Base-by-base conservation (phyloP, 768 basidiomycete genomes). In the Chlorophyllum brunneum region DNA sequence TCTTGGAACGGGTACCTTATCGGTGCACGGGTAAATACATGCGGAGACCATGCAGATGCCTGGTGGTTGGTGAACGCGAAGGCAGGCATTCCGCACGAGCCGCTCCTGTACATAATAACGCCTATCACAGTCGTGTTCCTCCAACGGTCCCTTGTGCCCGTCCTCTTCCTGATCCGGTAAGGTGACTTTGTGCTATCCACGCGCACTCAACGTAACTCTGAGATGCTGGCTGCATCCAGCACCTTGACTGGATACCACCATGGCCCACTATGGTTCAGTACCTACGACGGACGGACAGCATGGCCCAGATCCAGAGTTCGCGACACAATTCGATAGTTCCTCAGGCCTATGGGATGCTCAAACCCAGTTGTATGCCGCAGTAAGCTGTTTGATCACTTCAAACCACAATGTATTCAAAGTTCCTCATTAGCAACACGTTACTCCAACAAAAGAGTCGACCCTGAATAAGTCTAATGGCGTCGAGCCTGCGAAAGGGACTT, bases 221-320 rank as follows among this genome's bases (percentile, higher is more conserved):
- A 47, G 50, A 44, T 49, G 45, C 41, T 22, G 29, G 22, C 16
- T 47, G 30, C 41, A 46, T 23, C 39, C 40, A 50, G 47, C 50
- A 11, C 23, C 51, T 56, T 47, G 30, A 11, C 27, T 45, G 22
- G 38, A 36, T 51, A 54, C 44, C 2, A 37, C 46, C 22, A 62
- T 64, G 63, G 40, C 57, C 27, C 62, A 60, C 26, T 62, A 63
- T 26, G 46, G 54, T 38, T 30, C 36, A 20, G 48, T 63, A 23
- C 54, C 62, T 18, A 48, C 48, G 5, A 58, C 23, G 42, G 59
- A 61, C 13, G 57, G 54, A 8, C 52, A 58, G 40, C 56, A 55
- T 18, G 42, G 57, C 22, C 42, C 43, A 24, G 27, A 22, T 3
- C 26, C 34, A 1, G 37, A 38, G 18, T 30, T 45, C 30, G 42